Conservation (phyloP, 2,329 filamentous ascomycete species). For the Podosphaera aphanis region DNA sequence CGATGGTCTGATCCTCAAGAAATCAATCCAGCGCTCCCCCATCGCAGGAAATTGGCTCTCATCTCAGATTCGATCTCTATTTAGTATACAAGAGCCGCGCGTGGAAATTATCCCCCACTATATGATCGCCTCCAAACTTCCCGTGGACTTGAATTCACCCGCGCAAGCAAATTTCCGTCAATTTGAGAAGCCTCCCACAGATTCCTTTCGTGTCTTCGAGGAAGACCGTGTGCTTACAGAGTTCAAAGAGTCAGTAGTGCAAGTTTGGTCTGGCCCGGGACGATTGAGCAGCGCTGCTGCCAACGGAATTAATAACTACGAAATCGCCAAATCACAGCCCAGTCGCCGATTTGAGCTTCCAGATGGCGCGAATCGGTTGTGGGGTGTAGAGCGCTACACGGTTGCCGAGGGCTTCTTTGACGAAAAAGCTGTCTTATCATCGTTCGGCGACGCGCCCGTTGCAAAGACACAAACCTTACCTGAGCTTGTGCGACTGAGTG, state of each 20-base stretch:
- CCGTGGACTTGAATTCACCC: conserved; percentile 67
- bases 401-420: conserved; percentile 84
- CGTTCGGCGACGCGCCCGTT: conserved; percentile 21
- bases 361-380: conserved; percentile 88
- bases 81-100: conserved; percentile 43
- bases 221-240: conserved; percentile 85
- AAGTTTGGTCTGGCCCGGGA: conserved; percentile 69
- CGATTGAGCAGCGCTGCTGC: conserved; percentile 27
- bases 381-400: conserved; percentile 67
- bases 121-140: conserved; percentile 64
- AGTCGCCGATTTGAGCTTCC: conserved; percentile 91
- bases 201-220: conserved; percentile 60
- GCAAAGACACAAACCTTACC: conserved; percentile 62
- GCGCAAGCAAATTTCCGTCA: conserved; percentile 52
- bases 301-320: conserved; percentile 43
- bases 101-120: conserved; percentile 64
- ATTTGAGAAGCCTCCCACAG: conserved; percentile 35
- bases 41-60: conserved; percentile 80
- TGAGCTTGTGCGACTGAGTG: conserved; percentile 52
- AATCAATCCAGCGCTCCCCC: conserved; percentile 66
- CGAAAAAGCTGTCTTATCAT: conserved; percentile 44
- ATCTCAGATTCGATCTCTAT: conserved; percentile 62
- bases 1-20: conserved; percentile 82
- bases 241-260: conserved; percentile 94
- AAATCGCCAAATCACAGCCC: conserved; percentile 46